Conservation (phyloP, 108 stramenopile species). For the Epipyxis sp. region DNA sequence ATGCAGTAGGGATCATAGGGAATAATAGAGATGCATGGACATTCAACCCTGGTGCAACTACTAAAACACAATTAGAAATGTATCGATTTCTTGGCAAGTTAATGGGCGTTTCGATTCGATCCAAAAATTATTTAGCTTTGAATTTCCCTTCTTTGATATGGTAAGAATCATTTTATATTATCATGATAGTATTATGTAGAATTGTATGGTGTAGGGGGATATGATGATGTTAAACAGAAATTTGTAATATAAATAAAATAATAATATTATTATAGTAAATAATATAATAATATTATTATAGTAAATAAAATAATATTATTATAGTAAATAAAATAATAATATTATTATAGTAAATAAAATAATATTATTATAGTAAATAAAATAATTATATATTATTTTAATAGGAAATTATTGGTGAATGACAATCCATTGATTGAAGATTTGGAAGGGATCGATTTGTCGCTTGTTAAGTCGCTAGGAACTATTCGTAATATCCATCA, state of each 20-base stretch:
- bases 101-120: conserved; percentile 58
- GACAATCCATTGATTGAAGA: conserved; percentile 47
- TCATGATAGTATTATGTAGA: not conserved
- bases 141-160: conserved; percentile 44
- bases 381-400: no score
- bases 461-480: conserved; percentile 44
- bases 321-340: no score
- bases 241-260: conserved; percentile 43
- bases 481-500: conserved; percentile 35
- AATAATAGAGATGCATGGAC: conserved; percentile 54
- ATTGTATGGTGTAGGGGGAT: conserved; percentile 5
- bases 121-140: conserved; percentile 40
- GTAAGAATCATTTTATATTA: no score
- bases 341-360: no score
- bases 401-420: conserved; percentile 51
- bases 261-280: no score
- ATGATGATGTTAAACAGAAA: conserved; percentile 41
- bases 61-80: conserved; percentile 49
- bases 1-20: conserved; percentile 48
- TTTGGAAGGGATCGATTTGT: conserved; percentile 48
- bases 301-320: no score
- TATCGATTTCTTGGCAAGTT: conserved; percentile 62
- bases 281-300: no score
- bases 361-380: no score
- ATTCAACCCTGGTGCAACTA: conserved; percentile 54